Evolutionary conservation across 768 basidiomycete species (phyloP), one percentile per base, ranked within the genome.

Genomic region (Leccinum olivaceopallidum): DNA sequence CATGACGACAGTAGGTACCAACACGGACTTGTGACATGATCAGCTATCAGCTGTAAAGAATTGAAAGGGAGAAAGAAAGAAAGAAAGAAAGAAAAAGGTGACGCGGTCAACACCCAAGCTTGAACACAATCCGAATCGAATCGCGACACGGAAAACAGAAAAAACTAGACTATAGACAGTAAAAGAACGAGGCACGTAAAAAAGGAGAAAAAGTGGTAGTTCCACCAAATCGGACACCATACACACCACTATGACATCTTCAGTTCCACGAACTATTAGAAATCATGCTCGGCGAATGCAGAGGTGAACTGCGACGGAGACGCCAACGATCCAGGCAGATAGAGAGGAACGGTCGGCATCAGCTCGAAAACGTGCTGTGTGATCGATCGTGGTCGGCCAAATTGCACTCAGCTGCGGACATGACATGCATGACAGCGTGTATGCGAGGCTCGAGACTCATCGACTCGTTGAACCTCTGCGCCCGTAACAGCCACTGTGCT

Each of bases 371-470:
- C 88, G 61, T 87, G 85, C 63, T 91, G 90, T 6, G 84, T 84
- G 18, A 88, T 77, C 24, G 83, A 81, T 16, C 85, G 82, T 9
- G 67, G 63, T 53, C 80, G 65, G 6, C 74, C 63, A 56, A 75
- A 67, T 30, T 80, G 69, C 36, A 80, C 81, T 79, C 78, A 1
- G 75, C 69, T 2, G 83, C 80, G 50, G 87, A 87, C 88, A 94
- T 94, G 28, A 94, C 92, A 7, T 87, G 87, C 88, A 94, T 94
- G 28, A 94, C 92, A 7, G 87, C 91, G 63, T 96, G 94, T 16
- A 96, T 88, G 34, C 88, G 85, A 3, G 92, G 86, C 63, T 95
- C 93, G 67, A 90, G 89, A 36, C 80, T 79, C 70, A 86, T 83
- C 4, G 79, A 73, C 39, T 71, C 66, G 13, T 69, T 58, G 48